Evolutionary conservation across 1,284 basidiomycete species (phyloP).

Genomic region (Ganoderma multipileum): DNA sequence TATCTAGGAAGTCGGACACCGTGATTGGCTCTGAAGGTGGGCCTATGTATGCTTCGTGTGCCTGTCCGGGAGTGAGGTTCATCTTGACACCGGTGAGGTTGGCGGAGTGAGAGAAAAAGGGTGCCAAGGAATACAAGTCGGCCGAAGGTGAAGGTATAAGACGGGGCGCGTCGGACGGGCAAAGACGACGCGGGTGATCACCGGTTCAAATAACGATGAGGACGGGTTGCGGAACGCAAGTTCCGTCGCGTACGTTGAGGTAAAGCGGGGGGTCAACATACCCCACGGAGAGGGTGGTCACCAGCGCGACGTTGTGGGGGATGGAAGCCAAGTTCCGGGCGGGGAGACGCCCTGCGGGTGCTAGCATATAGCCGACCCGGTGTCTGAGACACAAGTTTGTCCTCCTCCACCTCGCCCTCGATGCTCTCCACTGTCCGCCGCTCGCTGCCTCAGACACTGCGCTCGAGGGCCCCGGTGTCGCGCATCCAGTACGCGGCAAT

Average conservation of each 20-base stretch:
- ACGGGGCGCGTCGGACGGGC: not conserved
- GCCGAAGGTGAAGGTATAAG: not conserved
- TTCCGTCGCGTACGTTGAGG: slow-evolving; percentile 2
- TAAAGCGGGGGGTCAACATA: not conserved
- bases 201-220: not conserved
- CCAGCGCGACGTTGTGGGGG: not conserved
- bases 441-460: slow-evolving; percentile 38
- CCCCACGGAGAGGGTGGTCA: slow-evolving; percentile 15
- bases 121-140: not conserved
- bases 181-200: not conserved
- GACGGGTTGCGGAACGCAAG: not conserved
- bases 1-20: slow-evolving; percentile 36
- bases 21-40: slow-evolving; percentile 41
- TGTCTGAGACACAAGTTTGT: slow-evolving; percentile 8
- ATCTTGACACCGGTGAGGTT: slow-evolving; percentile 8
- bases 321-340: slow-evolving; percentile 1
- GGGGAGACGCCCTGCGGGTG: slow-evolving; percentile 9
- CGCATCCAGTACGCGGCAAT: slow-evolving; percentile 36
- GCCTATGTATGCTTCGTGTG: slow-evolving; percentile 43
- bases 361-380: slow-evolving; percentile 7
- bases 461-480: slow-evolving; percentile 33
- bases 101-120: not conserved
- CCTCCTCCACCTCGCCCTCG: slow-evolving; percentile 22
- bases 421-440: slow-evolving; percentile 42
- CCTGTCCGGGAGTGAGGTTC: slow-evolving; percentile 36